A percentile compares a stretch with the other conserved stretches of the same genome.
These are phyloP conservation scores for Dendrostoma leiphaemia DNA, from an alignment of 2,329 filamentous ascomycete species.

Conservation along the genomic window DNA sequence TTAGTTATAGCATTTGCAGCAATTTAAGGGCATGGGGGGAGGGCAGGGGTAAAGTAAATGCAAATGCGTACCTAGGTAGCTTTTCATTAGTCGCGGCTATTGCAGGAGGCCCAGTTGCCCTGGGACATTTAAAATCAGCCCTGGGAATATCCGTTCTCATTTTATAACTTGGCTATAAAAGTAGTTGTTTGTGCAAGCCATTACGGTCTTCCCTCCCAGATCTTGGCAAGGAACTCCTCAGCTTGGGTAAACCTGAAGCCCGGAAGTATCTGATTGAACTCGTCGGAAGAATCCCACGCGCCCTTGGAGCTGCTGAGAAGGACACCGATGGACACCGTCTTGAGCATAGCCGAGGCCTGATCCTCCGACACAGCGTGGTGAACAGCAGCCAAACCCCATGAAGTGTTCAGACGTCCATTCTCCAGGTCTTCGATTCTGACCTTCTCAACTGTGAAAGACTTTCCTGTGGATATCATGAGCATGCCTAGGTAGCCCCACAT, in stretches of 20 bases:
- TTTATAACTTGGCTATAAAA: no score
- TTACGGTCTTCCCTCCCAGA: constrained; percentile 33
- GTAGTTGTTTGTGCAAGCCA: no score
- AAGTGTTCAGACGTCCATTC: constrained; percentile 36
- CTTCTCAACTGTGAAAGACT: constrained; percentile 40
- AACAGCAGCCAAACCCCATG: constrained; percentile 36
- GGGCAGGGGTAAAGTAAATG: no score
- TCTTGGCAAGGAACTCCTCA: constrained; percentile 38
- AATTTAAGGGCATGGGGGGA: no score
- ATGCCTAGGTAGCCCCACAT: constrained; percentile 7
- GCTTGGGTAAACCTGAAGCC: constrained; percentile 38
- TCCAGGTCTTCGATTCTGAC: constrained; percentile 46
- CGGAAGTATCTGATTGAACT: constrained; percentile 43
- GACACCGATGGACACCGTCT: constrained; percentile 38
- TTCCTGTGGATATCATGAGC: constrained; percentile 22
- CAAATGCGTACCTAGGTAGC: no score
- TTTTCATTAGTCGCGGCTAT: no score
- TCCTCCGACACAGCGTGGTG: constrained; percentile 34
- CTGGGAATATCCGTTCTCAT: no score
- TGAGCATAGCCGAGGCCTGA: constrained; percentile 30
- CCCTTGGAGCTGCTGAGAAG: constrained; percentile 39
- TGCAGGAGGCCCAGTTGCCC: no score
- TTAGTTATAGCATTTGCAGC: no score
- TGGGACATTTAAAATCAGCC: no score
- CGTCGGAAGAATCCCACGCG: constrained; percentile 40